phyloP scores from a whole-genome alignment of 306 rosid genomes.

The Styphnolobium japonicum region DNA sequence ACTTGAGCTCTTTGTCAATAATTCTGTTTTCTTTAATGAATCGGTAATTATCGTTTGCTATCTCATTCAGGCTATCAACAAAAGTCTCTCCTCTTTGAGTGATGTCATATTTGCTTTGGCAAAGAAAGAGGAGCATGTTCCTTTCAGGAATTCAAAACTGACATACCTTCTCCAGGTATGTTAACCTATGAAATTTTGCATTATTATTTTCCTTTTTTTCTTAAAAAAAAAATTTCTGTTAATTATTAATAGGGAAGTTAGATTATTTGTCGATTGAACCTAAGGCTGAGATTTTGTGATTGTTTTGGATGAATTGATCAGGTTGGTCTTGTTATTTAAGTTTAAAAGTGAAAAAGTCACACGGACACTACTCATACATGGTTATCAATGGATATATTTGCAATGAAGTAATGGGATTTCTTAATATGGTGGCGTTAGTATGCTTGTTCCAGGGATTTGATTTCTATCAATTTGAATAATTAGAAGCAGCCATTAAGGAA shows the following conservation, averaged over 20 bases:
- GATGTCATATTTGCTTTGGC: constrained; percentile 94
- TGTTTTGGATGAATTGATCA: neutral
- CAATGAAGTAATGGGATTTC: neutral
- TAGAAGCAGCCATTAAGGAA: neutral
- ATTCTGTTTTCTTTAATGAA: neutral
- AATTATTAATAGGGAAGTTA: neutral
- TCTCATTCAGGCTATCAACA: constrained; percentile 78
- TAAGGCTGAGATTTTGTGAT: neutral
- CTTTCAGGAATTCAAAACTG: constrained; percentile 87
- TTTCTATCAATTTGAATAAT: neutral
- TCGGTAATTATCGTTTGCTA: neutral
- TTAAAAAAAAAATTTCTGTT: neutral
- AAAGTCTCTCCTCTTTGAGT: constrained; percentile 77
- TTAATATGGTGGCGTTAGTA: neutral
- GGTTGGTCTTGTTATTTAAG: neutral
- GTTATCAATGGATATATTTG: neutral
- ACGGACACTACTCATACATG: neutral
- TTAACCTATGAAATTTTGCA: neutral
- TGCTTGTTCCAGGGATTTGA: neutral
- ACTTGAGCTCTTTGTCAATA: neutral
- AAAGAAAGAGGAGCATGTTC: constrained; percentile 90
- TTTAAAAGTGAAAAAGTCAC: neutral
- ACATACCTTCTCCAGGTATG: constrained; percentile 94
- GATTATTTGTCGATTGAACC: neutral
- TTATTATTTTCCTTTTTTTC: neutral